phyloP scores from a whole-genome alignment of 345 rosid genomes.

The Salix koriyanagi region DNA sequence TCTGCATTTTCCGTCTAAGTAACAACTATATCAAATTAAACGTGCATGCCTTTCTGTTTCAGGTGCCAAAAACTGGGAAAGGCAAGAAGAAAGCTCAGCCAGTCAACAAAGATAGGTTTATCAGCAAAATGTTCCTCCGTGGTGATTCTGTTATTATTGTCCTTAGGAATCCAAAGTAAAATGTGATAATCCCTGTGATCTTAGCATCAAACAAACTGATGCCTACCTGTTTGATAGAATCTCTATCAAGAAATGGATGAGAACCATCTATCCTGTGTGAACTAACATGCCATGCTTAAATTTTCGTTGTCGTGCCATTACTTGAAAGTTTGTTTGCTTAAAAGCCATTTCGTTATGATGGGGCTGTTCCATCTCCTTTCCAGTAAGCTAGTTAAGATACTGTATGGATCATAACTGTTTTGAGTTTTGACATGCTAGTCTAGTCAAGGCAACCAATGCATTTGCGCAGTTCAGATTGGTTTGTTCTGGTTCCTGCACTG shows the following conservation, averaged over 20 bases:
- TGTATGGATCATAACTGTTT: background rate
- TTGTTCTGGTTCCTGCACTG: background rate
- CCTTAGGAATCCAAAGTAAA: constrained; percentile 88
- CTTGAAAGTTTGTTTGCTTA: background rate
- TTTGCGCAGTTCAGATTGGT: background rate
- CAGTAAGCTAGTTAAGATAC: background rate
- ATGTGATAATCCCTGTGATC: background rate
- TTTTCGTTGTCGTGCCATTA: background rate
- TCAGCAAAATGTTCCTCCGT: constrained; percentile 95
- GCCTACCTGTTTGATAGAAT: background rate
- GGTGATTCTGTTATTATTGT: constrained; percentile 98
- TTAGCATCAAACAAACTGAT: background rate
- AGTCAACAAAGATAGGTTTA: constrained; percentile 89
- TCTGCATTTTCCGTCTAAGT: background rate
- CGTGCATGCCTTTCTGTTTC: background rate
- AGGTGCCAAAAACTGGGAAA: constrained; percentile 95
- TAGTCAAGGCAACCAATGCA: background rate
- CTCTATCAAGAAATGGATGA: background rate
- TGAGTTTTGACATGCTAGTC: background rate
- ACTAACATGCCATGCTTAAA: background rate
- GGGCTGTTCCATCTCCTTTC: background rate
- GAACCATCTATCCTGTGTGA: background rate
- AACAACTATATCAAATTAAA: too few species aligned
- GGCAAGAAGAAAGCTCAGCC: constrained; percentile 98
- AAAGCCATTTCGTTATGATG: background rate